Base-by-base conservation (phyloP, 73 alveolate genomes). In the Blepharisma japonicum region DNA sequence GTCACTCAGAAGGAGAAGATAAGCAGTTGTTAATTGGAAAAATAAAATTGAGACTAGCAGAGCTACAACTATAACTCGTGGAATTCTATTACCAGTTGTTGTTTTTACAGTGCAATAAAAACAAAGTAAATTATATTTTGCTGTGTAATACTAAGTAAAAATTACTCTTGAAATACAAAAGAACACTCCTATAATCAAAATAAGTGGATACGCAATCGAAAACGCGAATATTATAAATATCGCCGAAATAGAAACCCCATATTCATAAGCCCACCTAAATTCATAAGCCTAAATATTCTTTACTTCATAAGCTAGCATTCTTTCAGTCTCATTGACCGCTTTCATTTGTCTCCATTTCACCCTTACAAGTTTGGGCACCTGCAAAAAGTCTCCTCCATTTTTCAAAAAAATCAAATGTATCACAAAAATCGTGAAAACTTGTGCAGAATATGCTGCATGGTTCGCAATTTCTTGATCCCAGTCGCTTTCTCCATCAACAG, bases 101-200 rank as follows among this genome's bases (percentile, higher is more conserved):
- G 74, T 61, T 61, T 61, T 61, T 2, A 61, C 74, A 61, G 74
- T 61, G 47, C 74, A 61, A 61, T 61, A 61, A 61, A 61, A 61
- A 25, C 74, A 61, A 8, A 61, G 46, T 3, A 61, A 25, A 61
- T 61, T 61, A 25, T 61, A 61, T 25, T 61, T 61, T 25, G 74
- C 74, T 9, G 74, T 61, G 47, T 14, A 61, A 25, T 61, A 61
- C 47, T 32, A 32, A 32, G 42, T 32, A 32, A 32, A 32, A 32
- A 32, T 32, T 32, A 32, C 42, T 32, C 74, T 61, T 25, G 46
- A 18, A 39, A 25, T 61, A 25, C 23, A 61, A 61, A 61, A 61
- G 14, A 25, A 14, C 23, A 61, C 47, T n/a, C 74, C 74, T 8
- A 61, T 18, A 8, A 25, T 11, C 14, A 61, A 39, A 25, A 61